Evolutionary conservation across 2,329 filamentous ascomycete species (phyloP), one percentile per base, ranked within the genome.

Genomic region (Fusarium sp.): DNA sequence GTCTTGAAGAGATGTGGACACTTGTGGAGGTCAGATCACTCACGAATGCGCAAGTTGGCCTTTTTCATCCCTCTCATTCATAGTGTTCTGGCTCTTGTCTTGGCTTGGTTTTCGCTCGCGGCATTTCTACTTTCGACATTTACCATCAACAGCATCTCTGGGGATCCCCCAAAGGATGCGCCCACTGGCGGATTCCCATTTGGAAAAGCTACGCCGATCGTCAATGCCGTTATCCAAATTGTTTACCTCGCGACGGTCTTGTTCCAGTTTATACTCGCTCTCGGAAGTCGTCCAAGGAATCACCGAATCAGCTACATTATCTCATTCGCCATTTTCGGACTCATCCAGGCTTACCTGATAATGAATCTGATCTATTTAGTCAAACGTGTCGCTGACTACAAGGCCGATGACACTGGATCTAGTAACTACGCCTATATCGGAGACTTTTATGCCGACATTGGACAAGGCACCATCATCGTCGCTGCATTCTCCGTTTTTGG

Each of bases 261-360:
- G 0, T 51, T 73, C 4, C 72, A 74, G 45, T 74, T 70, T 4
- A 60, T 74, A 18, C 54, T 74, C 0, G 72, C 72, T 0, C 36
- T 74, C 0, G 72, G 72, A 18, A 68, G 60, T 8, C 39, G 70
- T 0, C 70, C 70, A 0, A 67, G 66, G 1, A 69, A 60, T 0
- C 58, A 62, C 1, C 39, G 51, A 7, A 31, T 64, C 3, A 48
- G 62, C 4, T 74, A 73, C 0, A 48, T 51, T 18, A n/a, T 70
- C 2, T 74, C 66, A 4, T 73, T 74, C 24, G 44, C 54, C 3
- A 54, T 66, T 7, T 74, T 73, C 5, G 68, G 64, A 3, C 28
- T 69, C 0, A 63, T 71, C 2, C 64, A 72, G 20, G 55, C 48
- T 0, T 74, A 74, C 7, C 33, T 69, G 5, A 42, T 67, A 6